Evolutionary conservation across 2,329 filamentous ascomycete genomes (phyloP).

Genomic region (Diaporthe vexans): DNA sequence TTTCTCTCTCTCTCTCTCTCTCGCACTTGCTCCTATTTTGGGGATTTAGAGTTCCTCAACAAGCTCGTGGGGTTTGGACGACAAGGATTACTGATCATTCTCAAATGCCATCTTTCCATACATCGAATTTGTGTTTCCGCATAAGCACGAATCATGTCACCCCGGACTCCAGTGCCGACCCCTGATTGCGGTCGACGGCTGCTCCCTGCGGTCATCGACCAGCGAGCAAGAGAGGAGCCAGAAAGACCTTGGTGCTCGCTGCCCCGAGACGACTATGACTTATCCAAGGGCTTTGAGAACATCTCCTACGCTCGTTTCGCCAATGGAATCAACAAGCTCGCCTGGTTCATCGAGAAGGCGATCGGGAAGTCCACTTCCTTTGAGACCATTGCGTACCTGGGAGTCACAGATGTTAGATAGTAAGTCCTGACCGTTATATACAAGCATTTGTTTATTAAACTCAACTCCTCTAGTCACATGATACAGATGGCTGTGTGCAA

Average conservation of each 20-base stretch:
- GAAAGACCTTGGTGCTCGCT: slow-evolving; percentile 44
- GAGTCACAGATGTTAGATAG: slow-evolving; percentile 44
- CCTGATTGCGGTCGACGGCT: slow-evolving; percentile 40
- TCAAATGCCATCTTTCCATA: neutral
- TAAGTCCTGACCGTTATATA: no score
- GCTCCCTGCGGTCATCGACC: slow-evolving; percentile 43
- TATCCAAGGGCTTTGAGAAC: slow-evolving; percentile 45
- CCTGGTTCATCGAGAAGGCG: slow-evolving; percentile 43
- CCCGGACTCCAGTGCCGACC: slow-evolving; percentile 2
- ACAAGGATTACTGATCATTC: neutral
- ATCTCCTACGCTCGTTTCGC: slow-evolving; percentile 43
- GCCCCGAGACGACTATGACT: slow-evolving; percentile 45
- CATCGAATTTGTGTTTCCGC: slow-evolving; percentile 28
- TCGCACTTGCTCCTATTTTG: neutral
- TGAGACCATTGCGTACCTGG: slow-evolving; percentile 44
- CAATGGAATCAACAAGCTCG: slow-evolving; percentile 45
- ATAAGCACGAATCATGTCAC: slow-evolving; percentile 28
- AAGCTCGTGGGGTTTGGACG: slow-evolving; percentile 6
- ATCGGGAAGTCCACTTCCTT: slow-evolving; percentile 43
- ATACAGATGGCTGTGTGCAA: slow-evolving; percentile 46
- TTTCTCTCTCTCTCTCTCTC: neutral
- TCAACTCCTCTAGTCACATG: slow-evolving; percentile 17
- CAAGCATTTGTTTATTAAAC: no score
- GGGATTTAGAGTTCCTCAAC: neutral
- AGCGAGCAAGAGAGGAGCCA: slow-evolving; percentile 42